Conservation (phyloP, 2,329 filamentous ascomycete genomes). For the Aspergillus chevalieri region DNA sequence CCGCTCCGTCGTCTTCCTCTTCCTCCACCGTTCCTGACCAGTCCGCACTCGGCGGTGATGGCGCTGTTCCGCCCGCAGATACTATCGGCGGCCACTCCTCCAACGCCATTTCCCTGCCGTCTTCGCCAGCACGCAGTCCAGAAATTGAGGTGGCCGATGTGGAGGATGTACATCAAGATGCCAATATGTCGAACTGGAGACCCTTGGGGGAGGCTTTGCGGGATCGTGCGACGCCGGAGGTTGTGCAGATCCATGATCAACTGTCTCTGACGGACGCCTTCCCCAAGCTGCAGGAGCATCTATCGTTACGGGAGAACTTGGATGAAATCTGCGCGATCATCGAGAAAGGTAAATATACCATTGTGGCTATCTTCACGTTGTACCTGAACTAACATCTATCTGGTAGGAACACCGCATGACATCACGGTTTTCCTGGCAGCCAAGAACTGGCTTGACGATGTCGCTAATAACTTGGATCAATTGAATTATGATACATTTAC, state of each 20-base stretch:
- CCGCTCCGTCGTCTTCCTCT: slow-evolving; percentile 11
- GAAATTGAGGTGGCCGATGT: slow-evolving; percentile 46
- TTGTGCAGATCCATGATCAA: slow-evolving; percentile 31
- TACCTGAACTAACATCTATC: slow-evolving; percentile 3
- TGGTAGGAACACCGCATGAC: slow-evolving; percentile 28
- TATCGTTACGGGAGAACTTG: slow-evolving; percentile 27
- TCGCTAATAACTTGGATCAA: slow-evolving; percentile 26
- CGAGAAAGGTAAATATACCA: slow-evolving; percentile 29
- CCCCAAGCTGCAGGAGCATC: slow-evolving; percentile 25
- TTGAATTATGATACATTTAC: slow-evolving; percentile 29
- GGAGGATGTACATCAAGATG: slow-evolving; percentile 46
- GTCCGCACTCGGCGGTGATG: slow-evolving; percentile 2
- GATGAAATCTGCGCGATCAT: slow-evolving; percentile 26
- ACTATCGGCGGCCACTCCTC: slow-evolving; percentile 16
- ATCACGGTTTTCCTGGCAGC: slow-evolving; percentile 27
- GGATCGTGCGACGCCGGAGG: slow-evolving; percentile 23
- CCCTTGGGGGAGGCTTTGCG: slow-evolving; percentile 30
- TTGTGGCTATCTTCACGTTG: neutral
- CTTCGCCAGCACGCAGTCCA: slow-evolving; percentile 40
- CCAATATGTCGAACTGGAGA: slow-evolving; percentile 40
- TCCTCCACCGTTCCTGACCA: slow-evolving; percentile 10
- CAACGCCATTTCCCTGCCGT: slow-evolving; percentile 35
- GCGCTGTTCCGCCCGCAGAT: slow-evolving; percentile 11
- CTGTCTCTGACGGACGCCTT: slow-evolving; percentile 31
- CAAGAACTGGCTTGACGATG: slow-evolving; percentile 40